Conservation (phyloP, 228 moss, liverwort and hornwort genomes). For the Sphagnum magellanicum region DNA sequence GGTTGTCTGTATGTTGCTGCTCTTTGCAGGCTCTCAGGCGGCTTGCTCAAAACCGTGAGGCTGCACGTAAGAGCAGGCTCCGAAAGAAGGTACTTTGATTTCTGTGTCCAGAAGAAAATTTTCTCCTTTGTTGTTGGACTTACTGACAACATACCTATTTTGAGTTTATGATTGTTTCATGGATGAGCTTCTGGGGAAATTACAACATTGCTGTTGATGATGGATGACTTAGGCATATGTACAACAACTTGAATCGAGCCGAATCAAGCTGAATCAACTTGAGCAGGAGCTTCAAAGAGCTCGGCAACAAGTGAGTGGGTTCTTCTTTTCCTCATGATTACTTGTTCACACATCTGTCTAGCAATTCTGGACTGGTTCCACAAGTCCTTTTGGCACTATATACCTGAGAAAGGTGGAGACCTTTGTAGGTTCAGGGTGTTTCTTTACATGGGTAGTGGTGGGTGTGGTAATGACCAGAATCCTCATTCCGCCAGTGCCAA, state of each 20-base stretch:
- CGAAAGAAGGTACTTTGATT: slow-evolving; percentile 35
- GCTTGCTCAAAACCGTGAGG: slow-evolving; percentile 52
- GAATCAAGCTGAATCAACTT: slow-evolving; percentile 52
- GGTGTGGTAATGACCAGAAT: slow-evolving; percentile 19
- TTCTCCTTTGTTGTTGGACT: background rate
- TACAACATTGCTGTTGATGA: background rate
- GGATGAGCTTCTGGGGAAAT: too few relatives aligned
- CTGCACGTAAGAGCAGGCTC: slow-evolving; percentile 52
- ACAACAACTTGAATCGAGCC: slow-evolving; percentile 55
- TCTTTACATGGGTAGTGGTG: background rate
- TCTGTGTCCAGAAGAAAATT: background rate
- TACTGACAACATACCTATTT: background rate
- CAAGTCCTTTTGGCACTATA: background rate
- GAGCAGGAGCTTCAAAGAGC: slow-evolving; percentile 60
- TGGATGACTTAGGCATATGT: slow-evolving; percentile 32
- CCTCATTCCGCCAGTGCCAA: slow-evolving; percentile 28
- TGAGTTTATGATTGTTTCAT: too few relatives aligned
- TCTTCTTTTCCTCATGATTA: background rate
- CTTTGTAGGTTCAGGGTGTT: slow-evolving; percentile 55
- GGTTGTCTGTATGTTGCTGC: background rate
- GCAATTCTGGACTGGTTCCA: background rate
- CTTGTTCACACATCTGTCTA: background rate
- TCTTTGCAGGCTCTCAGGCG: slow-evolving; percentile 39
- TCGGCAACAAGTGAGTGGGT: slow-evolving; percentile 36
- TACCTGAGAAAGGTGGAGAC: background rate